Conservation (phyloP, 371 early-diverging fungal species). For the Mucor lusitanicus region DNA sequence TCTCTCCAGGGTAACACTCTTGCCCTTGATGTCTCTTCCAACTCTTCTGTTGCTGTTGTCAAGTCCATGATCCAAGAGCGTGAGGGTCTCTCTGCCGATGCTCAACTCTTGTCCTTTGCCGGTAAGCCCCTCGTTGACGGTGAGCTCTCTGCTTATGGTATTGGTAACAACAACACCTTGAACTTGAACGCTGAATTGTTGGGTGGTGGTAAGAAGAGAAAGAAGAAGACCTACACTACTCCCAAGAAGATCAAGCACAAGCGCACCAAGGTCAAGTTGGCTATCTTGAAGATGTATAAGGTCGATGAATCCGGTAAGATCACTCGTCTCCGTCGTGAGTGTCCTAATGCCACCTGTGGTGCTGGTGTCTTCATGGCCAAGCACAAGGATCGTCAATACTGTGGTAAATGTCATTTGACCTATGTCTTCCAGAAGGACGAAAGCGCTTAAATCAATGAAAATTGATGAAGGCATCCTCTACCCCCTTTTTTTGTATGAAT, state of each 20-base stretch:
- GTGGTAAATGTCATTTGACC: constrained; percentile 70
- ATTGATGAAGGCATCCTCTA: not conserved
- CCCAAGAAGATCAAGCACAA: constrained; percentile 99
- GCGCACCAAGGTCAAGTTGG: constrained; percentile 96
- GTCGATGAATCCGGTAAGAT: constrained; percentile 95
- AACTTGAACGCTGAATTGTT: constrained; percentile 70
- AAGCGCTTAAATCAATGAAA: constrained; percentile 14
- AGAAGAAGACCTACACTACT: constrained; percentile 98
- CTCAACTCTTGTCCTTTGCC: constrained; percentile 92
- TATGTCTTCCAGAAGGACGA: constrained; percentile 52
- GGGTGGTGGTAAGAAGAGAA: constrained; percentile 96
- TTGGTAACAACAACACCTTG: constrained; percentile 87
- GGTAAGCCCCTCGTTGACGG: constrained; percentile 90
- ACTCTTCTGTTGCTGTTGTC: constrained; percentile 80
- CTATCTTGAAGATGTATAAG: constrained; percentile 96
- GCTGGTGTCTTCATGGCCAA: constrained; percentile 98
- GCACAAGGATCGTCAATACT: constrained; percentile 96
- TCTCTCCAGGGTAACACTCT: constrained; percentile 85
- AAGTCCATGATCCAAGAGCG: constrained; percentile 90
- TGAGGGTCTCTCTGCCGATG: constrained; percentile 91
- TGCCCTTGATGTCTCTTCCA: constrained; percentile 76
- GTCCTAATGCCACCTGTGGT: constrained; percentile 92
- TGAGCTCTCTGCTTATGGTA: constrained; percentile 77
- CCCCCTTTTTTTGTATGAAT: constrained; percentile 2
- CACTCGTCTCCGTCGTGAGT: constrained; percentile 95